Evolutionary conservation across 2,329 filamentous ascomycete genomes (phyloP).

Genomic region (Sporothrix euskadiensis): DNA sequence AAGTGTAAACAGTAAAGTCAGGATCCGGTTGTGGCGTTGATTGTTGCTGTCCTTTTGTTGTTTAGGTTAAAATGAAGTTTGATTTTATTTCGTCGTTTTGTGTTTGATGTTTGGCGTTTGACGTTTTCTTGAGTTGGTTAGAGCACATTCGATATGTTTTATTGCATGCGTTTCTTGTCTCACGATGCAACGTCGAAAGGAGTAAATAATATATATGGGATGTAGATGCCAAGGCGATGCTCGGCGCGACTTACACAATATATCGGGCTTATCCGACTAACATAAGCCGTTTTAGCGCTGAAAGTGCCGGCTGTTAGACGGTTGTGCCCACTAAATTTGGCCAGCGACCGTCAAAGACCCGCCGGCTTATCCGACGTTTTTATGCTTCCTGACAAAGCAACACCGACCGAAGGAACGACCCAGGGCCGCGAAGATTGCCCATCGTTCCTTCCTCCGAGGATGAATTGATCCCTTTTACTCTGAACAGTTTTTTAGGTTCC

Average conservation of each 20-base stretch:
- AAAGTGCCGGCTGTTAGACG: not conserved
- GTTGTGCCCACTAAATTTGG: not conserved
- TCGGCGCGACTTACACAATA: not conserved
- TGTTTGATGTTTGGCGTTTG: not conserved
- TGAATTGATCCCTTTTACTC: not conserved
- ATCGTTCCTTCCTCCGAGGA: not conserved
- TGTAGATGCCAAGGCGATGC: not conserved
- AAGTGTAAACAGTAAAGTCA: too few relatives aligned
- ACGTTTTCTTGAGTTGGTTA: not conserved
- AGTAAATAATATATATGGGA: not conserved
- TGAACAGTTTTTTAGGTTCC: not conserved
- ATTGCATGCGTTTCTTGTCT: not conserved
- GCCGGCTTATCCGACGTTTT: slow-evolving; percentile 14
- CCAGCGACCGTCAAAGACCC: too few relatives aligned
- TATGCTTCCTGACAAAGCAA: slow-evolving; percentile 6
- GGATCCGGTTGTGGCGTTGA: not conserved
- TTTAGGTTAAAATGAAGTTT: not conserved
- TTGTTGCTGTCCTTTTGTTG: not conserved
- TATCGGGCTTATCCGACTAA: not conserved
- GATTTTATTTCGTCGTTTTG: too few relatives aligned
- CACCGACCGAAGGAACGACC: not conserved
- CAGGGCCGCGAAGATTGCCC: not conserved
- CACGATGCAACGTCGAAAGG: not conserved
- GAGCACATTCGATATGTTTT: not conserved
- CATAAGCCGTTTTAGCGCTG: not conserved